Evolutionary conservation across 106 monocot species (phyloP).

Genomic region (Apostasia shenzhenica): DNA sequence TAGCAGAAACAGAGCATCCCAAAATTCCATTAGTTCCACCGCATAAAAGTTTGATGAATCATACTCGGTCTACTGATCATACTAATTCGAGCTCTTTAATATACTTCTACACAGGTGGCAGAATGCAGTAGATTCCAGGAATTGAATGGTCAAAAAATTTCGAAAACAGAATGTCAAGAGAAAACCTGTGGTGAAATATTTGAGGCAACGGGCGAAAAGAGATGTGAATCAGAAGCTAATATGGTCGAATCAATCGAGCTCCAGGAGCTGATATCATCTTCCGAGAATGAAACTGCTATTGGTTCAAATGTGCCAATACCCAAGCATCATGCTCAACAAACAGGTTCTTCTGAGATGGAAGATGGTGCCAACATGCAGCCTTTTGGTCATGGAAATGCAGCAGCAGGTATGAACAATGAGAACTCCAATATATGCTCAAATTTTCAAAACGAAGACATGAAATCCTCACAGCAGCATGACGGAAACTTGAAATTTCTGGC

Average conservation of each 20-base stretch:
- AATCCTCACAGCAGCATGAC: conserved; percentile 10
- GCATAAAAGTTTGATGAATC: conserved; percentile 33
- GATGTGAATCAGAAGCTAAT: conserved; percentile 5
- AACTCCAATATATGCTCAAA: background rate
- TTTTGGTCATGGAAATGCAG: conserved; percentile 4
- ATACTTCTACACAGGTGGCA: conserved; percentile 53
- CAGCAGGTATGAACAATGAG: conserved; percentile 3
- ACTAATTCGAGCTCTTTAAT: conserved; percentile 21
- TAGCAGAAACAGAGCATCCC: conserved; percentile 32
- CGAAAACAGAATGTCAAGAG: background rate
- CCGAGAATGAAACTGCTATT: conserved; percentile 1
- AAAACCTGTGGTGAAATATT: conserved; percentile 6
- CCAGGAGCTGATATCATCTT: background rate
- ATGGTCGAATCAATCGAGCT: conserved; percentile 3
- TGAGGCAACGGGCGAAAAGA: conserved; percentile 2
- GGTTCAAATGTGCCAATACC: conserved; percentile 11
- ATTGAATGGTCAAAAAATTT: conserved; percentile 4
- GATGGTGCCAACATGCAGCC: background rate
- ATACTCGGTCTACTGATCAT: conserved; percentile 12
- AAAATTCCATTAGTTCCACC: conserved; percentile 43
- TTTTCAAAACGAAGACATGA: background rate
- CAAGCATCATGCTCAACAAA: conserved; percentile 9
- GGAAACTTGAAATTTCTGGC: conserved; percentile 1
- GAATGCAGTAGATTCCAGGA: conserved; percentile 13
- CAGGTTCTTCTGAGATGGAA: conserved; percentile 8